Evolutionary conservation across 1,284 basidiomycete genomes (phyloP), one percentile per base, ranked within the genome.

Genomic region (Phylloporus sp.): DNA sequence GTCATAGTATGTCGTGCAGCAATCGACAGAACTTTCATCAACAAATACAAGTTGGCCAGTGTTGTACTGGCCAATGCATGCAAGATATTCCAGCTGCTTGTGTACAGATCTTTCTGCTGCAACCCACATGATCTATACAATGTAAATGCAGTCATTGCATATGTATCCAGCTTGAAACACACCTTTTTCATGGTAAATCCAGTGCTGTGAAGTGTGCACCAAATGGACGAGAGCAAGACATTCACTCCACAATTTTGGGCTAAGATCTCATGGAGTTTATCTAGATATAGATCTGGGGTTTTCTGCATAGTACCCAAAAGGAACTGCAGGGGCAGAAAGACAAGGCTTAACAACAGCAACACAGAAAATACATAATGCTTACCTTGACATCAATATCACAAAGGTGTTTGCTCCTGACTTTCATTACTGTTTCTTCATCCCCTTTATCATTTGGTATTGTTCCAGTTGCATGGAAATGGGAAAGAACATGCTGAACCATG

Each of bases 151-250:
- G 14, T 41, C 15, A 17, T 41, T 17, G 41, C 41, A 41, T 17
- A 15, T 17, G 41, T 41, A 41, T 41, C 32, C 32, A 17, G 17
- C 5, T 15, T 41, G 39, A 12, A 15, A 17, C 6, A 2, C 73
- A 66, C 65, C 39, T 66, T 66, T 6, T 66, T 66, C 61, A 66
- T 63, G 5, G 56, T 66, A 41, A 59, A 66, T 29, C 61, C 45
- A 20, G 32, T 20, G 8, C 7, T 39, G 8, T 8, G 2, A 14
- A 62, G 32, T 4, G 19, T 60, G 6, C 47, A 8, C 66, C 57
- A 66, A 1, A 63, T 10, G 0, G 49, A 60, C 3, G 47, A 15
- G 32, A 27, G 19, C 27, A 56, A 66, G 10, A 59, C 65, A 11
- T 41, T 7, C 14, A 41, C 25, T 14, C 45, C 17, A 32, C 45